Conservation (phyloP, 768 basidiomycete genomes). For the Boletales sp. region DNA sequence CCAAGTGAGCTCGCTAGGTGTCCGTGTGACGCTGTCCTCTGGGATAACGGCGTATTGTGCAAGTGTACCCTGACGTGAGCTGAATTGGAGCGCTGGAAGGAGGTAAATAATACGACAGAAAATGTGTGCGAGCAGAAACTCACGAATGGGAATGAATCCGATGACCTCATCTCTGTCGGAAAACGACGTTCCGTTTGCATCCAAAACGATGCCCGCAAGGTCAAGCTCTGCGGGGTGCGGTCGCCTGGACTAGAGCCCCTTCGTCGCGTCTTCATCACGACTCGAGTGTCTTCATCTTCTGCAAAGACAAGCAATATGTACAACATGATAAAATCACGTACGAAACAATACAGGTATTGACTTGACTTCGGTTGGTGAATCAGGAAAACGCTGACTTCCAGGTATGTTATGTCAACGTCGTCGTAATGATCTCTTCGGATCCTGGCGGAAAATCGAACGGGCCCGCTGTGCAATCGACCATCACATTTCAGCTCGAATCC, state of each 20-base stretch:
- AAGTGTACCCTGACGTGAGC: constrained; percentile 51
- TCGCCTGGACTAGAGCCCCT: constrained; percentile 24
- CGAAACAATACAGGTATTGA: too few relatives aligned
- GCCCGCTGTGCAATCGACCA: too few relatives aligned
- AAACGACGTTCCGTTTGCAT: constrained; percentile 50
- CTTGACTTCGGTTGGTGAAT: too few relatives aligned
- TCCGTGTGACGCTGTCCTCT: constrained; percentile 35
- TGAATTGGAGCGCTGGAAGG: constrained; percentile 26
- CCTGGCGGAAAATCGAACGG: too few relatives aligned
- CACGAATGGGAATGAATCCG: constrained; percentile 46
- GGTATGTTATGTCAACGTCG: too few relatives aligned
- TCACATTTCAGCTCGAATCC: too few relatives aligned
- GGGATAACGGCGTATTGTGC: constrained; percentile 54
- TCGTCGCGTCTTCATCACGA: too few relatives aligned
- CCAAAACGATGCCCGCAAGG: constrained; percentile 58
- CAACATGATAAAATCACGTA: too few relatives aligned
- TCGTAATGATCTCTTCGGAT: too few relatives aligned
- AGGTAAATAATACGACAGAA: not conserved
- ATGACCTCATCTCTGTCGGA: constrained; percentile 60
- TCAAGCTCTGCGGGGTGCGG: constrained; percentile 61
- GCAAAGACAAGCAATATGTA: too few relatives aligned
- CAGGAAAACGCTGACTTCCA: too few relatives aligned
- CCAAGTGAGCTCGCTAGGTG: constrained; percentile 48
- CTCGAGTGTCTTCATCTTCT: too few relatives aligned
- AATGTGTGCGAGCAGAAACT: constrained; percentile 6